A percentile compares a stretch with the other conserved stretches of the same genome.
Evolutionary conservation across 441 rosid species (phyloP).

Genomic region (Arabidopsis lyrata): DNA sequence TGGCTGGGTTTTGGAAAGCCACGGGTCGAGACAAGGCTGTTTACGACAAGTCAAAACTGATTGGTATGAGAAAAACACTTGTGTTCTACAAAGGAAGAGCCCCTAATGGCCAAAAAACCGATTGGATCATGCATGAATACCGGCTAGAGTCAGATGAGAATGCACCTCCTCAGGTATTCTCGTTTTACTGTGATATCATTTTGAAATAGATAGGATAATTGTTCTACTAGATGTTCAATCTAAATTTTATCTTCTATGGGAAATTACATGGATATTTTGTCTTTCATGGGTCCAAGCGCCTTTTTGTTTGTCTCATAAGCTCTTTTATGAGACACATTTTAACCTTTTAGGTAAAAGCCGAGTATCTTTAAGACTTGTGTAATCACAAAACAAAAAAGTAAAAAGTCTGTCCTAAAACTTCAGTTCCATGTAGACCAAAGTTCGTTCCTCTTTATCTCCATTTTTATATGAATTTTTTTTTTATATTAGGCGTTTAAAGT

Average conservation of each 20-base stretch:
- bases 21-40: conserved; percentile 95
- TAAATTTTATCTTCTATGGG: not conserved
- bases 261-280: conserved; percentile 23
- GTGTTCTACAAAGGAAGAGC: conserved; percentile 98
- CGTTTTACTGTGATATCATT: conserved; percentile 14
- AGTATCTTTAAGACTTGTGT: conserved; percentile 43
- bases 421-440: conserved; percentile 45
- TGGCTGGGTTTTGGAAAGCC: conserved; percentile 97
- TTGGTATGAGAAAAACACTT: conserved; percentile 95
- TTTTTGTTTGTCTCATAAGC: conserved; percentile 35
- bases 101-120: conserved; percentile 88
- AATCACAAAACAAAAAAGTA: conserved; percentile 30
- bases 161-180: conserved; percentile 87
- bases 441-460: conserved; percentile 22
- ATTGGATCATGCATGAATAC: conserved; percentile 98
- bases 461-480: conserved; percentile 11
- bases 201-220: conserved; percentile 14
- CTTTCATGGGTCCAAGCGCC: conserved; percentile 34
- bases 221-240: conserved; percentile 11
- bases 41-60: conserved; percentile 78
- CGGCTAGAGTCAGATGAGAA: conserved; percentile 90
- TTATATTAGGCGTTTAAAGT: not conserved
- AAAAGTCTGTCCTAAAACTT: conserved; percentile 32
- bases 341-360: conserved; percentile 44
- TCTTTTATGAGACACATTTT: conserved; percentile 34